phyloP scores from a whole-genome alignment of 2,329 filamentous ascomycete species.

The Xylariaceae sp. region DNA sequence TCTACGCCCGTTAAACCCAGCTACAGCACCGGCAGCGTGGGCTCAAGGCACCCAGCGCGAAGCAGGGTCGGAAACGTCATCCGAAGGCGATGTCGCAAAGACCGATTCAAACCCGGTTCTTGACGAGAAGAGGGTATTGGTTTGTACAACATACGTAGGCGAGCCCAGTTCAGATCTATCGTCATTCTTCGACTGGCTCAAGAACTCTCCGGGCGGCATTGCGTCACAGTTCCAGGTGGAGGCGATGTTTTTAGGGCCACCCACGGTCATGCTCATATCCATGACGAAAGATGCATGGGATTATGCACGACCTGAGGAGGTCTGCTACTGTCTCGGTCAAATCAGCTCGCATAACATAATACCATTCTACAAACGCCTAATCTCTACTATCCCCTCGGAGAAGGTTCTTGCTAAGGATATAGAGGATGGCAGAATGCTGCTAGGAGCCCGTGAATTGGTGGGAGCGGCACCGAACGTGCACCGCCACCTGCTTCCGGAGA shows the following conservation, averaged over 20 bases:
- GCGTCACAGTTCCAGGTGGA: conserved; percentile 56
- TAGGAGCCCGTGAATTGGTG: conserved; percentile 47
- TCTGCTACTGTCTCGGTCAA: conserved; percentile 60
- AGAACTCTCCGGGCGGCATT: conserved; percentile 50
- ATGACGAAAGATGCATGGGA: conserved; percentile 61
- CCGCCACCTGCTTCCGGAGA: conserved; percentile 28
- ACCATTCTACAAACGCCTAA: conserved; percentile 54
- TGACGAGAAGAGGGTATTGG: conserved; percentile 57
- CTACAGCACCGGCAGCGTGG: conserved; percentile 26
- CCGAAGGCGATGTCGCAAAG: conserved; percentile 40
- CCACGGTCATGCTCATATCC: conserved; percentile 60
- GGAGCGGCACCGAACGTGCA: conserved; percentile 32
- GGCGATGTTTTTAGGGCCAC: conserved; percentile 62
- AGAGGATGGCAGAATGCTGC: conserved; percentile 52
- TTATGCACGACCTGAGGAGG: conserved; percentile 60
- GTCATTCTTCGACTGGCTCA: conserved; percentile 61
- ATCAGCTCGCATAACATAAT: conserved; percentile 64
- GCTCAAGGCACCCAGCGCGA: conserved; percentile 27
- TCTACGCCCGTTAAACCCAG: conserved; percentile 43
- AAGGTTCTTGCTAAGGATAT: conserved; percentile 46
- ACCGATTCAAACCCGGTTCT: conserved; percentile 50
- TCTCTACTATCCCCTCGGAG: conserved; percentile 41
- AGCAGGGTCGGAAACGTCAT: conserved; percentile 25
- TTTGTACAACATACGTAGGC: conserved; percentile 62
- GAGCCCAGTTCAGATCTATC: conserved; percentile 62